These are phyloP conservation scores for Wickerhamiella australiensis DNA, from an alignment of 805 yeast genomes.

Conservation along the genomic window DNA sequence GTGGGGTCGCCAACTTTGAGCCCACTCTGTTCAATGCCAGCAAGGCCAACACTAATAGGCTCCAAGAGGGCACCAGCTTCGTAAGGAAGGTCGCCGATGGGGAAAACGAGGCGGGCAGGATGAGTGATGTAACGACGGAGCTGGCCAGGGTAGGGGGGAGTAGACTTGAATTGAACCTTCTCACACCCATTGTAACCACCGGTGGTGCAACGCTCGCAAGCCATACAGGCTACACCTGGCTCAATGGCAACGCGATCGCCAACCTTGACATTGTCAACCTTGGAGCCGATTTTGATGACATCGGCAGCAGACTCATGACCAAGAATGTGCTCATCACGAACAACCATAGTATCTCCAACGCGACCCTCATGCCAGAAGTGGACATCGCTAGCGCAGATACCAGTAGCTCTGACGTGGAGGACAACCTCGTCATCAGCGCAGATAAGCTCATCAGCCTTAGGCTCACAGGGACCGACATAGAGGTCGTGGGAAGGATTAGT, in stretches of 20 bases:
- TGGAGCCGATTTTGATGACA: conserved; percentile 39
- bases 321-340: conserved; percentile 46
- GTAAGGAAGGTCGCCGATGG: conserved; percentile 33
- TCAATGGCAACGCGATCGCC: conserved; percentile 37
- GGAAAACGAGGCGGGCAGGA: conserved; percentile 31
- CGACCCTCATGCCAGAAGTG: conserved; percentile 57
- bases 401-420: conserved; percentile 50
- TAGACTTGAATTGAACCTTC: conserved; percentile 28
- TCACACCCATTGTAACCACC: conserved; percentile 32
- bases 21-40: conserved; percentile 40
- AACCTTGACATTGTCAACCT: conserved; percentile 35
- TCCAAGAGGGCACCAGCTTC: conserved; percentile 46
- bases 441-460: conserved; percentile 20
- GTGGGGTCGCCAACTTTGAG: conserved; percentile 39
- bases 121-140: conserved; percentile 29
- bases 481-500: conserved; percentile 28
- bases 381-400: conserved; percentile 65
- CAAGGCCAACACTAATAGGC: conserved; percentile 43
- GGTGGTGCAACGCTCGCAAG: conserved; percentile 27
- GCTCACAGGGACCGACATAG: conserved; percentile 24
- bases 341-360: conserved; percentile 44
- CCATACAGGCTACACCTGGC: conserved; percentile 43
- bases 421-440: conserved; percentile 37
- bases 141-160: conserved; percentile 31
- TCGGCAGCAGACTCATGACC: conserved; percentile 48